A percentile compares a stretch with the other conserved stretches of the same genome.
These are phyloP conservation scores for Mucor ambiguus DNA, from an alignment of 371 early-diverging fungal genomes.

Conservation along the genomic window DNA sequence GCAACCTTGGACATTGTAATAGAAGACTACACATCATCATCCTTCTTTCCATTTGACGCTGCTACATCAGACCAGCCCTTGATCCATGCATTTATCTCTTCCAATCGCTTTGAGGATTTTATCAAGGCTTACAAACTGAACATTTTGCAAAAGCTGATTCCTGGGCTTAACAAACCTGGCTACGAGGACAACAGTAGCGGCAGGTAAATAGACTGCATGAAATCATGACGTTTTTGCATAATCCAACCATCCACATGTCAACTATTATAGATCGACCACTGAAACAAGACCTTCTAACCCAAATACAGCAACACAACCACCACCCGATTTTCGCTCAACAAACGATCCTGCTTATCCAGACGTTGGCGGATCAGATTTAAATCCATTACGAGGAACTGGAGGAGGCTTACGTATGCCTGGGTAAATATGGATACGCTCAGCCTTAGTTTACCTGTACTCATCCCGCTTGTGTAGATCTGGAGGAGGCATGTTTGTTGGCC, in stretches of 20 bases:
- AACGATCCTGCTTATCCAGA: conserved; percentile 40
- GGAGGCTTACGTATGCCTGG: conserved; percentile 45
- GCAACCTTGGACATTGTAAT: conserved; percentile 57
- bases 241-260: not conserved
- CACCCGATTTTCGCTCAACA: not conserved
- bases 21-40: conserved; percentile 58
- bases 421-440: conserved; percentile 23
- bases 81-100: conserved; percentile 63
- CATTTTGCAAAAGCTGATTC: conserved; percentile 70
- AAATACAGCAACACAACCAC: conserved; percentile 5
- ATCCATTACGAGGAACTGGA: conserved; percentile 45
- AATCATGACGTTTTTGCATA: not conserved
- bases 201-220: not conserved
- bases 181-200: conserved; percentile 30
- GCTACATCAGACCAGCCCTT: conserved; percentile 46
- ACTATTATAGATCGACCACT: not conserved
- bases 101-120: conserved; percentile 61
- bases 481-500: conserved; percentile 89
- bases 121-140: conserved; percentile 61
- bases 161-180: conserved; percentile 54
- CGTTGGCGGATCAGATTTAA: conserved; percentile 64
- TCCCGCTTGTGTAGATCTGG: conserved; percentile 30
- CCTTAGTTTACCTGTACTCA: not conserved
- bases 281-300: not conserved
- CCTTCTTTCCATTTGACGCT: conserved; percentile 56